Evolutionary conservation across 371 early-diverging fungal genomes (phyloP).

Genomic region (Basidiobolus heterosporus): DNA sequence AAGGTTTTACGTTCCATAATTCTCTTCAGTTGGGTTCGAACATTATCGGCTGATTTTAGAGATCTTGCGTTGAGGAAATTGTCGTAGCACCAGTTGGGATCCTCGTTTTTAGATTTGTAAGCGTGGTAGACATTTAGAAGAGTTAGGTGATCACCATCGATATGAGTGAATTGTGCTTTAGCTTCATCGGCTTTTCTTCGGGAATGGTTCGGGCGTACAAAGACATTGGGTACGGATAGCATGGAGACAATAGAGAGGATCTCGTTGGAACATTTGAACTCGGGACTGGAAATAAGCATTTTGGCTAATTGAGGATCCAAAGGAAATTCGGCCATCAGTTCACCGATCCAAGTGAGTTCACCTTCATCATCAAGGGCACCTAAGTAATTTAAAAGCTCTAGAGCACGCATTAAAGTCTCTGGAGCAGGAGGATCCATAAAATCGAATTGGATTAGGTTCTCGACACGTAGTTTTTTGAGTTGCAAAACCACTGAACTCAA

Average conservation of each 20-base stretch:
- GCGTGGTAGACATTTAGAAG: slow-evolving; percentile 88
- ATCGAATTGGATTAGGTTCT: slow-evolving; percentile 82
- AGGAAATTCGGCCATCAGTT: slow-evolving; percentile 82
- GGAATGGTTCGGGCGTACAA: slow-evolving; percentile 76
- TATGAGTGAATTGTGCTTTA: slow-evolving; percentile 80
- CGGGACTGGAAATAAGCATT: slow-evolving; percentile 71
- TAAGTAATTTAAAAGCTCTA: slow-evolving; percentile 78
- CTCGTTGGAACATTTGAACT: slow-evolving; percentile 80
- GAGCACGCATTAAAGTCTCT: slow-evolving; percentile 55
- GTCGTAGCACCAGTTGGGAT: slow-evolving; percentile 78
- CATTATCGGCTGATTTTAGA: slow-evolving; percentile 80
- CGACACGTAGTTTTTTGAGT: slow-evolving; percentile 81
- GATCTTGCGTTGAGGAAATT: slow-evolving; percentile 78
- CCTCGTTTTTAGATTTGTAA: slow-evolving; percentile 42
- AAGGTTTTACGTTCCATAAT: slow-evolving; percentile 63
- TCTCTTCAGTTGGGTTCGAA: slow-evolving; percentile 72
- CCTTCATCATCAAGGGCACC: slow-evolving; percentile 82
- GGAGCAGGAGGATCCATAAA: slow-evolving; percentile 85
- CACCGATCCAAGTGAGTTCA: slow-evolving; percentile 67
- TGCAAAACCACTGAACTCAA: slow-evolving; percentile 74
- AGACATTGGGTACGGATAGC: slow-evolving; percentile 78
- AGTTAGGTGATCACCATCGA: slow-evolving; percentile 82
- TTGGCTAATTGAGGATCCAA: slow-evolving; percentile 86
- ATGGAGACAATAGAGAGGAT: slow-evolving; percentile 83
- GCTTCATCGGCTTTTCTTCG: slow-evolving; percentile 79